Conservation (phyloP, 208 protist genomes). For the Crithidia mellificae region DNA sequence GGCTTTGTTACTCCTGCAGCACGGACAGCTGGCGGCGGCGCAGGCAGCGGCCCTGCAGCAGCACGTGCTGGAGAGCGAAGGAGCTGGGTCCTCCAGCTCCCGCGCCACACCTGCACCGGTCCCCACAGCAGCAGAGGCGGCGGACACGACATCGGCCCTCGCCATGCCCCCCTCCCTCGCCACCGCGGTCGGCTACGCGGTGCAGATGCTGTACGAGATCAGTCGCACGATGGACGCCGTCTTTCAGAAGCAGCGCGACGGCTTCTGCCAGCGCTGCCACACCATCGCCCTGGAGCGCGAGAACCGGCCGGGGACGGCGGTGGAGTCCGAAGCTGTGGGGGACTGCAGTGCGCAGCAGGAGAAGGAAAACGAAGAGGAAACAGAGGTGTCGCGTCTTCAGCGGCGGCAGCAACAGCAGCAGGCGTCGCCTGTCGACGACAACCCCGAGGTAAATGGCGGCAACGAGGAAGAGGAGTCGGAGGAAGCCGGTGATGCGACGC, state of each 20-base stretch:
- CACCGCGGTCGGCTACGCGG: conserved; percentile 29
- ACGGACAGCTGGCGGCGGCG: conserved; percentile 8
- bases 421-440: not conserved
- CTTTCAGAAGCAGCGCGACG: conserved; percentile 31
- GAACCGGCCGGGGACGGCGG: not conserved
- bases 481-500: too few species aligned
- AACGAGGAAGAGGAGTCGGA: conserved; percentile 1
- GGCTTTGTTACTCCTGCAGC: conserved; percentile 21
- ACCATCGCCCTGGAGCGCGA: conserved; percentile 34
- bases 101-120: not conserved
- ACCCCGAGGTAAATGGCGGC: not conserved
- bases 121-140: not conserved
- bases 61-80: not conserved
- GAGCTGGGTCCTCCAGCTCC: not conserved
- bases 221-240: conserved; percentile 29
- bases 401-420: not conserved
- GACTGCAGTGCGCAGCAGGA: not conserved
- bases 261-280: conserved; percentile 28
- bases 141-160: not conserved
- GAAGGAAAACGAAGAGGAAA: not conserved
- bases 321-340: not conserved
- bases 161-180: not conserved
- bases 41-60: conserved; percentile 16
- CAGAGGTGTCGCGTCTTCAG: too few species aligned
- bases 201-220: conserved; percentile 31